Base-by-base conservation (phyloP, 176 grass and related monocot genomes). In the Cenchrus americanus region DNA sequence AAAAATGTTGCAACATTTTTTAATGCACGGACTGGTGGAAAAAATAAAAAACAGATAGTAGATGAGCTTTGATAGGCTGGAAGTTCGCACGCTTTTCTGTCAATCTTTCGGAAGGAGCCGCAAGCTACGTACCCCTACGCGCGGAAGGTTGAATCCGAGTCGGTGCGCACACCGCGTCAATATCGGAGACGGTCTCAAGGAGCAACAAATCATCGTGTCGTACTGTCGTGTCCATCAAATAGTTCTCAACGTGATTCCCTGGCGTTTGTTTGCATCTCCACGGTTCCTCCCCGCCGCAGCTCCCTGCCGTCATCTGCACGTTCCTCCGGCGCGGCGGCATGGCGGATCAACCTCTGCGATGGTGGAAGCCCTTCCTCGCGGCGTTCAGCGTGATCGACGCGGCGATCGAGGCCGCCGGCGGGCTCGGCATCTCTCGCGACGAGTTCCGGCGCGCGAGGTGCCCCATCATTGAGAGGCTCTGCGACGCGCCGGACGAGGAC, bases 301-400 rank as follows among this genome's bases (percentile, higher is more conserved):
- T 37, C 34, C 34, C 34, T 37, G 34, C 34, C 34, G 24, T 21
- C 57, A n/a, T 64, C 62, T 6, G 62, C 62, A 32, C 62, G 12
- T 12, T 13, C n/a, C 58, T n/a, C n/a, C n/a, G n/a, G n/a, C n/a
- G n/a, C n/a, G 8, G 4, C 26, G 27, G 4, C 62, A 71, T 71
- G 68, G 43, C 68, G 40, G 66, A n/a, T 1, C 44, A 23, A 5
- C 68, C 41, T 14, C 68, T 48, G n/a, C 68, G 68, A 1, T n/a
- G 68, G 43, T 71, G 68, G 68, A 71, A 71, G 68, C 43, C 8
- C 21, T 71, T 48, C 68, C 44, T 71, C n/a, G 12, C 68, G 2
- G 11, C 68, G 5, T 71, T 71, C n/a, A 12, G 12, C n/a, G 43
- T 12, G 8, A 71, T 48, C 43, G 68, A 49, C 44, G 69, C 69